Evolutionary conservation across 2,329 filamentous ascomycete species (phyloP), one percentile per base, ranked within the genome.

Genomic region (Bertia moriformis): DNA sequence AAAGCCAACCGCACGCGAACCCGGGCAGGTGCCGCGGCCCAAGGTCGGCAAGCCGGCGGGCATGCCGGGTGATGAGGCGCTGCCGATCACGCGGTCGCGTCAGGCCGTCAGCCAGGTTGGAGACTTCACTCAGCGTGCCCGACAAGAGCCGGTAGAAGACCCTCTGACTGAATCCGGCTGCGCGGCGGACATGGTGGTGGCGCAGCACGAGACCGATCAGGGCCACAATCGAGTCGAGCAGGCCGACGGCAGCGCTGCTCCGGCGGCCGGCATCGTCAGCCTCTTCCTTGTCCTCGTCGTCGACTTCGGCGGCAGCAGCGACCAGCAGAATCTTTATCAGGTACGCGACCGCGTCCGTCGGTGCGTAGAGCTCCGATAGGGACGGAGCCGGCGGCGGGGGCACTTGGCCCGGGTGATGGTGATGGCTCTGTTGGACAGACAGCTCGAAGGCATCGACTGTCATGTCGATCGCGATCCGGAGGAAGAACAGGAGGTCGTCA

Each of bases 111-210:
- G 69, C 69, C 37, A 73, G 63, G 37, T 63, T 53, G 19, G 73
- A 7, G 22, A n/a, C 70, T 48, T 91, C 80, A 55, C 83, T 84
- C 3, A 98, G 67, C 38, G 95, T 69, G 50, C 82, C 65, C 0
- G 86, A 89, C 53, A 95, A 82, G 33, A 98, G 69, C 35, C 89
- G 78, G 70, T 87, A 91, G 65, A 95, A 96, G 20, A 93, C 78
- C 44, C 84, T 79, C 52, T 89, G 83, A 49, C 86, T 89, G 63
- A 93, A 88, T 27, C 69, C 71, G 39, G 94, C 87, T 3, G 78
- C 82, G 36, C 81, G 77, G 57, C 79, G 84, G 41, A 83, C 70
- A 50, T 93, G 81, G 53, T 96, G 86, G 48, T 91, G 78, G 55
- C 83, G 89, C 43, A 95, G 68, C 3, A 95, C 72, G 41, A 96